Evolutionary conservation across 306 rosid genomes (phyloP).

Genomic region (Alnus rubra): DNA sequence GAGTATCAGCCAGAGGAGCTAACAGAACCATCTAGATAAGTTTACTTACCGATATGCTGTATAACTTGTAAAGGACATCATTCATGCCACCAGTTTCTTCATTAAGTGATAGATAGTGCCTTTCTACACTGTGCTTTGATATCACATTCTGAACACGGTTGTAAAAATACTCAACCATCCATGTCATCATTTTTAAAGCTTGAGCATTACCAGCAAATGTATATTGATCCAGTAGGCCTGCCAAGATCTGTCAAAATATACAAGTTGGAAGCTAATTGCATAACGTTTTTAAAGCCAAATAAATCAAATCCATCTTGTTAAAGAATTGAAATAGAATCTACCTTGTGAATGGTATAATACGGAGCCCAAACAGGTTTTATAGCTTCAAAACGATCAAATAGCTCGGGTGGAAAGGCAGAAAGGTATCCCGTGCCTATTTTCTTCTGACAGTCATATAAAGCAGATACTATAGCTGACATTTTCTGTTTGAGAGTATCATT

Average conservation of each 20-base stretch:
- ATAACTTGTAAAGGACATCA: slow-evolving; percentile 85
- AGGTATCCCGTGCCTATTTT: slow-evolving; percentile 80
- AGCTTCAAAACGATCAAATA: slow-evolving; percentile 73
- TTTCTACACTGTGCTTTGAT: slow-evolving; percentile 41
- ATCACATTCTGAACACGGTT: slow-evolving; percentile 77
- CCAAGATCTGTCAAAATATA: slow-evolving; percentile 63
- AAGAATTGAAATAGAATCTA: slow-evolving; percentile 17
- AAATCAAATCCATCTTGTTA: slow-evolving; percentile 6
- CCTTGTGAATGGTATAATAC: slow-evolving; percentile 98
- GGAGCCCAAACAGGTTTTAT: slow-evolving; percentile 79
- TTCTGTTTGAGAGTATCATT: slow-evolving; percentile 51
- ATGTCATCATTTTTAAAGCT: slow-evolving; percentile 61
- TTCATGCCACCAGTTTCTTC: slow-evolving; percentile 99
- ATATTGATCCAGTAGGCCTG: slow-evolving; percentile 88
- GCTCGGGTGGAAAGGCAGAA: slow-evolving; percentile 80
- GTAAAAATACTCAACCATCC: slow-evolving; percentile 94
- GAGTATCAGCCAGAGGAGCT: slow-evolving; percentile 16
- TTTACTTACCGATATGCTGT: slow-evolving; percentile 61
- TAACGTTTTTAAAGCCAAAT: slow-evolving; percentile 12
- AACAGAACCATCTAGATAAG: not conserved
- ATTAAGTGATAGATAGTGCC: slow-evolving; percentile 65
- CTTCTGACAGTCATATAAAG: slow-evolving; percentile 66
- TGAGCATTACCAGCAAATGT: slow-evolving; percentile 53
- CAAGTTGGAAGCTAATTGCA: slow-evolving; percentile 1
- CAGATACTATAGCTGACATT: slow-evolving; percentile 59